Evolutionary conservation across 2,329 filamentous ascomycete species (phyloP), one percentile per base, ranked within the genome.

Genomic region (Paecilomyces dactylethromorphus): DNA sequence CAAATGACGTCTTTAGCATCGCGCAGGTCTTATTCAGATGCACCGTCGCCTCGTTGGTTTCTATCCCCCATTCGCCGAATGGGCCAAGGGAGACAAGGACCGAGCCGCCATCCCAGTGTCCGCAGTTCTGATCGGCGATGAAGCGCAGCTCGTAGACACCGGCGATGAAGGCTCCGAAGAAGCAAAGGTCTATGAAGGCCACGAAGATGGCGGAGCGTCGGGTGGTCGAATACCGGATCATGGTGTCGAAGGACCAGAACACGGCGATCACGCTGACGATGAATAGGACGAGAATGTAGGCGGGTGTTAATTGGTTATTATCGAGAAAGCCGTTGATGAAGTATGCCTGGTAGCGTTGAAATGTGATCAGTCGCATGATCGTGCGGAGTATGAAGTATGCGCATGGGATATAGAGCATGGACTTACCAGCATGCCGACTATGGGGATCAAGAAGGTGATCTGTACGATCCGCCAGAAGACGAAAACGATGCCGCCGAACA

Each of bases 1-100:
- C 93, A 76, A 91, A 97, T 65, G 81, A 83, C 0, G 92, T 89
- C 83, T 97, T 97, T 69, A 96, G 84, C 91, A 97, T 94, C 55
- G 88, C 84, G 77, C 93, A 97, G 4, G 86, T 85, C 81, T 93
- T 93, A 74, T 90, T 82, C 39, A 87, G 74, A 56, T 82, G 74
- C 49, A 87, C 69, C 50, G 81, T 74, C 59, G 85, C 68, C 58
- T 76, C 81, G 56, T 76, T 76, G 54, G 80, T 80, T 33, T 74
- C 65, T 7, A 66, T 62, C 13, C 79, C 79, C 51, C 84, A 84
- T 63, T 76, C 79, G 31, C 84, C 82, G 62, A 90, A 84, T 12
- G 82, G 78, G 12, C 88, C 88, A 51, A 92, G 79, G 54, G 81
- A 80, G 56, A 84, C 71, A 66, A 82, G 82, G 73, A 85, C 86